Evolutionary conservation across 495 filamentous ascomycete genomes (phyloP).

Genomic region (Pseudomonodictys pantanalensis): DNA sequence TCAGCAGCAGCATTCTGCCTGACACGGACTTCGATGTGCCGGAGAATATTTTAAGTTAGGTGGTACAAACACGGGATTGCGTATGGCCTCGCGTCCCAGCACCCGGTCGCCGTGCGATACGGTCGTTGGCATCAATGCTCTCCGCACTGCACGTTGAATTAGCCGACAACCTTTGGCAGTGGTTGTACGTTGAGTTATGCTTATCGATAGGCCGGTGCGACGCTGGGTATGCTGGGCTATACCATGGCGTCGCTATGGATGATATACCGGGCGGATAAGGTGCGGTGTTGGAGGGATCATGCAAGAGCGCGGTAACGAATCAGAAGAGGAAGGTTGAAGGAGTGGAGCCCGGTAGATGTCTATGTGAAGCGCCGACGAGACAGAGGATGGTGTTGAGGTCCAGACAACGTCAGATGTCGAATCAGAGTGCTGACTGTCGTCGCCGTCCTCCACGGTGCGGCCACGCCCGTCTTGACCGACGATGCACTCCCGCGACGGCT

Average conservation of each 20-base stretch:
- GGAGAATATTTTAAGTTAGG: background rate
- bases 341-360: background rate
- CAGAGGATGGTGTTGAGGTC: background rate
- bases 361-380: background rate
- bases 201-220: conserved; percentile 14
- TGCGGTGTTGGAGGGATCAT: background rate
- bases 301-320: background rate
- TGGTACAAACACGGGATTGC: background rate
- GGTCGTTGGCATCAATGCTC: background rate
- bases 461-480: no score
- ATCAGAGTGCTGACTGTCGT: background rate
- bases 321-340: background rate
- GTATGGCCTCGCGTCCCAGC: conserved; percentile 3
- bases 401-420: background rate
- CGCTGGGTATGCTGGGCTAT: background rate
- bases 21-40: background rate
- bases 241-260: background rate
- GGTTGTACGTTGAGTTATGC: background rate
- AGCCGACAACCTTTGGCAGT: conserved; percentile 14
- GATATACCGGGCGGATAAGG: conserved; percentile 25
- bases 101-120: conserved; percentile 1
- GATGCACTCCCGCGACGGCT: no score
- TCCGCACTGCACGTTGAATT: conserved; percentile 1
- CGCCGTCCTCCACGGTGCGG: no score
- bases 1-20: no score